phyloP scores from a whole-genome alignment of 1,284 basidiomycete species.

The Ceratobasidium sp. region DNA sequence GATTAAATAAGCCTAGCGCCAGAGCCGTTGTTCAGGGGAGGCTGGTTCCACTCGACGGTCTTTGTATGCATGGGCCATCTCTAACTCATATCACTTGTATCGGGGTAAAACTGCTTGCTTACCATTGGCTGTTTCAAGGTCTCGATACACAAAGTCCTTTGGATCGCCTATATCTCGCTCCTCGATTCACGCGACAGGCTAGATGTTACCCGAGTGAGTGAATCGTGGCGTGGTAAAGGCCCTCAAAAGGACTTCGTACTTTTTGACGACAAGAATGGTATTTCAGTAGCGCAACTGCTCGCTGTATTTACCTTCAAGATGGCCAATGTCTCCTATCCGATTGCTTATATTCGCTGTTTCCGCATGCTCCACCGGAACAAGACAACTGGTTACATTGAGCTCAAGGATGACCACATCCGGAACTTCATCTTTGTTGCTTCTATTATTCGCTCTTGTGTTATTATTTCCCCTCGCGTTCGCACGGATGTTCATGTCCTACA shows the following conservation, averaged over 20 bases:
- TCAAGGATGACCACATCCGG: background rate
- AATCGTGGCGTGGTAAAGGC: no score
- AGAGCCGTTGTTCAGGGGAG: no score
- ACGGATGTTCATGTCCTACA: background rate
- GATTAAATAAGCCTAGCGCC: no score
- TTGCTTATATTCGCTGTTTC: background rate
- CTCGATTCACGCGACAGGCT: no score
- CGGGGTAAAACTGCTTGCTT: background rate
- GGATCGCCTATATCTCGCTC: background rate
- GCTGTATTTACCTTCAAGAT: background rate
- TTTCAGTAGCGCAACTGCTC: background rate
- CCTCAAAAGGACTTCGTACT: background rate
- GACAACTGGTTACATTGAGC: constrained; percentile 4
- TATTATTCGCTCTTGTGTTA: constrained; percentile 9
- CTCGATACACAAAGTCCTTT: background rate
- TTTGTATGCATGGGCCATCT: no score
- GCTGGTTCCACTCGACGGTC: no score
- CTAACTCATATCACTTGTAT: background rate
- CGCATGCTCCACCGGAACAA: background rate
- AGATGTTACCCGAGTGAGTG: no score
- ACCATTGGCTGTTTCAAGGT: background rate
- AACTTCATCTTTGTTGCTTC: constrained; percentile 6
- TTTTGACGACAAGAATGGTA: background rate
- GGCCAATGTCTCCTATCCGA: background rate
- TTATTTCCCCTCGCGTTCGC: background rate